These are phyloP conservation scores for Cyclotella kingstonii DNA, from an alignment of 108 stramenopile species.

Conservation along the genomic window DNA sequence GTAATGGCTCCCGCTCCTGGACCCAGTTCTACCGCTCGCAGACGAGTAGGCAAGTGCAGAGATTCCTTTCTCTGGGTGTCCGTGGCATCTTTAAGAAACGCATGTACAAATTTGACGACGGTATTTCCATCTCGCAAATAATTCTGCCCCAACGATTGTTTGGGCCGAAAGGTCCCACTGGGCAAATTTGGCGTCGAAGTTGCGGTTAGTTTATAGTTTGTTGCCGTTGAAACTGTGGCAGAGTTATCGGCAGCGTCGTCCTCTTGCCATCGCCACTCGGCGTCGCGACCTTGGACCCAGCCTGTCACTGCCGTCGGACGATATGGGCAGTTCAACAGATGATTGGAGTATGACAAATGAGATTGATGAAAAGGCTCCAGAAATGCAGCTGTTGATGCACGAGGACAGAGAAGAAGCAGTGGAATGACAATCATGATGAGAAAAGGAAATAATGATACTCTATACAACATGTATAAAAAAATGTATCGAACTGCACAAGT, in stretches of 20 bases:
- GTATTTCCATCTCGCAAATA: conserved; percentile 93
- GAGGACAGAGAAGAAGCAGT: no score
- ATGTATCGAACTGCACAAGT: no score
- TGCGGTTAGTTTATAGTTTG: conserved; percentile 18
- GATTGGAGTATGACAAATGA: background rate
- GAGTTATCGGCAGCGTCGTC: conserved; percentile 70
- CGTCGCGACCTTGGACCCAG: conserved; percentile 71
- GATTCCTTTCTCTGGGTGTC: no score
- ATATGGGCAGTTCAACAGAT: no score
- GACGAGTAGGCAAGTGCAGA: no score
- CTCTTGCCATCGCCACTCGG: conserved; percentile 89
- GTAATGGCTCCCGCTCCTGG: conserved; percentile 96
- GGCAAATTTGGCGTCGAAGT: conserved; percentile 73
- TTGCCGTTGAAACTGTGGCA: conserved; percentile 22
- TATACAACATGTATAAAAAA: no score
- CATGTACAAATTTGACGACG: conserved; percentile 86
- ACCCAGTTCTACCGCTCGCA: conserved; percentile 87
- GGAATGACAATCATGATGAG: no score
- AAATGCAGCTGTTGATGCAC: no score
- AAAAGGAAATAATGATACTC: no score
- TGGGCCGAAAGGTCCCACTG: conserved; percentile 73
- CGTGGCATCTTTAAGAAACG: conserved; percentile 84
- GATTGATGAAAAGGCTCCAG: no score
- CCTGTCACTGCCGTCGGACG: no score
- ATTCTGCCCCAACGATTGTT: conserved; percentile 97